phyloP scores from a whole-genome alignment of 208 protist species.

The Trypanosoma cruzi region DNA sequence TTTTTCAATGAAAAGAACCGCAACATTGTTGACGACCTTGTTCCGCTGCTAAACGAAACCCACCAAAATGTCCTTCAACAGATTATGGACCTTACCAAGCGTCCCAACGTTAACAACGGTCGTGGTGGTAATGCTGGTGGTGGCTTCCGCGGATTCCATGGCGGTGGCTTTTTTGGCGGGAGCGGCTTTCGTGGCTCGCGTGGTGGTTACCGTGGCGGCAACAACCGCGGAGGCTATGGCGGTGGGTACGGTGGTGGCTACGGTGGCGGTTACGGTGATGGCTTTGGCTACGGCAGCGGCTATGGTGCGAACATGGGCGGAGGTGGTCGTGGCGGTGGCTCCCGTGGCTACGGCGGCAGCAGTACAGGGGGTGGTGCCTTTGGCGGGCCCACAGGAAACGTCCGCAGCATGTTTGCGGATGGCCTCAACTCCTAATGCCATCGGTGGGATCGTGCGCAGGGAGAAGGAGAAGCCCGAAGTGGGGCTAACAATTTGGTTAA shows the following conservation, averaged over 20 bases:
- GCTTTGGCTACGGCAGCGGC: conserved; percentile 25
- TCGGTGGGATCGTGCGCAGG: too few relatives aligned
- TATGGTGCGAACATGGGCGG: neutral
- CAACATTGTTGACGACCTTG: conserved; percentile 90
- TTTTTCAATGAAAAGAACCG: conserved; percentile 96
- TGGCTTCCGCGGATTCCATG: conserved; percentile 30
- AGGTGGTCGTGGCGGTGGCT: conserved; percentile 21
- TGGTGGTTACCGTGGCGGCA: conserved; percentile 27
- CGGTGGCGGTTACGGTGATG: conserved; percentile 45
- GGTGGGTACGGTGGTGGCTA: conserved; percentile 19
- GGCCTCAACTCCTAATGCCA: conserved; percentile 31
- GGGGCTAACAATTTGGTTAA: neutral
- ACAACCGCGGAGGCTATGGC: conserved; percentile 4
- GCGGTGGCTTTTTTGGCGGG: conserved; percentile 37
- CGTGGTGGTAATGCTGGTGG: conserved; percentile 47
- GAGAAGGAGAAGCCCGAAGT: too few relatives aligned
- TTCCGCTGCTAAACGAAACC: conserved; percentile 84
- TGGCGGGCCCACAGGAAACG: conserved; percentile 13
- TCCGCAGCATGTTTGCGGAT: conserved; percentile 54
- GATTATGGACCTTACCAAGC: conserved; percentile 80
- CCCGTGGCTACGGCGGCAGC: conserved; percentile 40
- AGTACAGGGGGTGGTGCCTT: conserved; percentile 33
- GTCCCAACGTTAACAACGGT: conserved; percentile 65
- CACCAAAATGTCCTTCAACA: conserved; percentile 78
- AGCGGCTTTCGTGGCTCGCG: conserved; percentile 31